phyloP scores from a whole-genome alignment of 2,329 filamentous ascomycete genomes.

The Mycosphaerella sp. region DNA sequence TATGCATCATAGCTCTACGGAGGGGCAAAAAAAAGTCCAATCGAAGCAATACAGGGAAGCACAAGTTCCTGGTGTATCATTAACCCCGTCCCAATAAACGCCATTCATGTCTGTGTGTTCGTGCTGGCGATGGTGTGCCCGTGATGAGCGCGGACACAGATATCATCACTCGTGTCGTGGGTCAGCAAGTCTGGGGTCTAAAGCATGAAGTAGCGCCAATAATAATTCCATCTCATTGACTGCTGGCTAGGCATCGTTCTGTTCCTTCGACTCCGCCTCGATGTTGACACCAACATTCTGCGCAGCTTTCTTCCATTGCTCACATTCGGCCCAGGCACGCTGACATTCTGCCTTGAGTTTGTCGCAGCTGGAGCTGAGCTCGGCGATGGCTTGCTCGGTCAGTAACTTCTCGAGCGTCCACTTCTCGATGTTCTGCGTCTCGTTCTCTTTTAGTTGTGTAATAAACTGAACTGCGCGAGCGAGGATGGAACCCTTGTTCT shows the following conservation, averaged over 20 bases:
- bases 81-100: constrained; percentile 4
- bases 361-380: constrained; percentile 80
- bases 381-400: constrained; percentile 80
- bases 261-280: constrained; percentile 13
- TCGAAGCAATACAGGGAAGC: constrained; percentile 1
- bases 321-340: constrained; percentile 68
- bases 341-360: constrained; percentile 78
- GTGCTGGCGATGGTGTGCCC: not conserved
- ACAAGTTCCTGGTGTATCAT: constrained; percentile 14
- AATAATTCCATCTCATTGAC: not conserved
- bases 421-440: constrained; percentile 88
- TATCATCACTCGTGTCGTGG: not conserved
- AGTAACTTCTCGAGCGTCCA: constrained; percentile 88
- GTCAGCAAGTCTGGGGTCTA: not conserved
- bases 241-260: too few relatives aligned
- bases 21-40: not conserved
- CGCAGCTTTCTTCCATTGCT: constrained; percentile 65
- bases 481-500: constrained; percentile 97
- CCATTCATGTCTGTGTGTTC: constrained; percentile 9
- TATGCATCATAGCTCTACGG: constrained; percentile 2
- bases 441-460: constrained; percentile 87
- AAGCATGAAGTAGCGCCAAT: not conserved
- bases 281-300: constrained; percentile 29
- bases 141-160: not conserved
- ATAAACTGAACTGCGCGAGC: constrained; percentile 93